These are phyloP conservation scores for Curvularia hawaiiensis DNA, from an alignment of 2,329 filamentous ascomycete species.

Conservation along the genomic window DNA sequence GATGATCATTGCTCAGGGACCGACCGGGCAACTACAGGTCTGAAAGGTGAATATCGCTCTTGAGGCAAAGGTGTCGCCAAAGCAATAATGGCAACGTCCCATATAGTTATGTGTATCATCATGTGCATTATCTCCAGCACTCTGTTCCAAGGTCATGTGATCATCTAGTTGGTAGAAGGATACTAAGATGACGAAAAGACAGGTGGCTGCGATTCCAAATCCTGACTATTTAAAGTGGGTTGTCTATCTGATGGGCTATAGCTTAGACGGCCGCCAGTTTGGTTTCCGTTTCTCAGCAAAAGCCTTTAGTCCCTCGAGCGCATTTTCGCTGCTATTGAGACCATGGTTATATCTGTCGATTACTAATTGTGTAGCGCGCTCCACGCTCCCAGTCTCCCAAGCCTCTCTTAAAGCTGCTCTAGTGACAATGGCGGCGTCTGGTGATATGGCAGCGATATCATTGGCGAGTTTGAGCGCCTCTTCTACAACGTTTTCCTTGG, in stretches of 20 bases:
- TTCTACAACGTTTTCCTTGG: conserved; percentile 41
- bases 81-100: neutral
- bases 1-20: neutral
- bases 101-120: neutral
- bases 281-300: conserved; percentile 59
- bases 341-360: conserved; percentile 50
- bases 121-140: neutral
- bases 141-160: neutral
- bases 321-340: conserved; percentile 54
- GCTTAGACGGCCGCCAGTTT: conserved; percentile 56
- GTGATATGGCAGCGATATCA: conserved; percentile 43
- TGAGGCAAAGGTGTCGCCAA: neutral
- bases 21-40: neutral
- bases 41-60: neutral
- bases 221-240: neutral
- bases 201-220: neutral
- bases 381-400: conserved; percentile 44
- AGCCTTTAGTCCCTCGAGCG: conserved; percentile 56
- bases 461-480: conserved; percentile 46
- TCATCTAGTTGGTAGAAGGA: no score
- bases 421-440: conserved; percentile 47
- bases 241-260: conserved; percentile 30
- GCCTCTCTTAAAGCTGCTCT: conserved; percentile 42
- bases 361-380: conserved; percentile 50
- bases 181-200: no score